phyloP scores from a whole-genome alignment of 1,139 yeast genomes.

The Nadsonia starkeyi-henricii region DNA sequence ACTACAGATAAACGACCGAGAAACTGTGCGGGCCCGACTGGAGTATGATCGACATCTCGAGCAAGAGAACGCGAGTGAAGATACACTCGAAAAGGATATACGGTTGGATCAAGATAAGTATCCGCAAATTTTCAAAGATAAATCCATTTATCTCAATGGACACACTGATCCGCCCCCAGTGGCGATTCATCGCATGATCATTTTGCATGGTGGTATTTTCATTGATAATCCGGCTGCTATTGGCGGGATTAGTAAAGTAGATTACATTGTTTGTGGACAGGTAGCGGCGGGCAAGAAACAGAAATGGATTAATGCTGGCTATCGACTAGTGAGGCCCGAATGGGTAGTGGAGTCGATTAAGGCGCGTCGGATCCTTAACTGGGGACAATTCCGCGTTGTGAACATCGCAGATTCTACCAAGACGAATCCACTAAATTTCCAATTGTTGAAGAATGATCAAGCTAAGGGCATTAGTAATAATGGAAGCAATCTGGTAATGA shows the following conservation, averaged over 20 bases:
- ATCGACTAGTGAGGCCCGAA: slow-evolving; percentile 63
- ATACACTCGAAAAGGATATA: slow-evolving; percentile 13
- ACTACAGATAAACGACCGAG: slow-evolving; percentile 31
- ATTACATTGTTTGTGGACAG: slow-evolving; percentile 73
- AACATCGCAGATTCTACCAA: slow-evolving; percentile 14
- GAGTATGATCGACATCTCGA: background rate
- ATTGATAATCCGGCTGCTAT: slow-evolving; percentile 18
- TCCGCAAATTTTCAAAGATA: slow-evolving; percentile 42
- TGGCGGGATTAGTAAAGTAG: slow-evolving; percentile 54
- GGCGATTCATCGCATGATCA: slow-evolving; percentile 56
- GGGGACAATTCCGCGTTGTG: slow-evolving; percentile 54
- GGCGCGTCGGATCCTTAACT: slow-evolving; percentile 36
- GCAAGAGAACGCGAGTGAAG: slow-evolving; percentile 27
- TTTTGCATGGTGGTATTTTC: slow-evolving; percentile 66
- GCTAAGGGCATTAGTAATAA: too few species aligned
- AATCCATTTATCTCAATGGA: slow-evolving; percentile 70
- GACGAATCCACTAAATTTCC: slow-evolving; percentile 7
- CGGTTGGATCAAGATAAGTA: background rate
- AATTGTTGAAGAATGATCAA: slow-evolving; percentile 25
- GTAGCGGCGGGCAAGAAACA: slow-evolving; percentile 62
- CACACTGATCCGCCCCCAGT: slow-evolving; percentile 66
- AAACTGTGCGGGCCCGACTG: background rate
- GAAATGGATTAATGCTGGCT: slow-evolving; percentile 39
- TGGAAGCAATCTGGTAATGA: too few species aligned
- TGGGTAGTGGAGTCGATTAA: slow-evolving; percentile 66